A percentile compares a stretch with the other conserved stretches of the same genome.
Conservation (phyloP, 352 stramenopile genomes). For the Lagenidium sp. region DNA sequence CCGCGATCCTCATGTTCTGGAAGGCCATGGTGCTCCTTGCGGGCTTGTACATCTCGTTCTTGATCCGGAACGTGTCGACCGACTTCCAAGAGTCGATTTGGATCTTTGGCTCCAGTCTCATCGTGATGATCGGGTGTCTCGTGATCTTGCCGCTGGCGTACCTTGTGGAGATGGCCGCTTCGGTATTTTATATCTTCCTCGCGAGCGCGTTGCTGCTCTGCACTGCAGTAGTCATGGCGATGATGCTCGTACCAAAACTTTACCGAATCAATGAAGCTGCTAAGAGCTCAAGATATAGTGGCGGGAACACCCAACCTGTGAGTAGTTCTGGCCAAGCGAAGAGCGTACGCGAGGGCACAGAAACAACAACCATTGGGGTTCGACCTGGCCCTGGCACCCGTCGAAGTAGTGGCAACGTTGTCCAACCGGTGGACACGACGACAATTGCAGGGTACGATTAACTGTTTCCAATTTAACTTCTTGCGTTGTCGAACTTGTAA, state of each 20-base stretch:
- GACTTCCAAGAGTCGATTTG: conserved; percentile 65
- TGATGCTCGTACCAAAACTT: conserved; percentile 25
- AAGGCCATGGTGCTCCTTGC: conserved; percentile 36
- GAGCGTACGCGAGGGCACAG: too few relatives aligned
- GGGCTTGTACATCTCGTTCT: conserved; percentile 38
- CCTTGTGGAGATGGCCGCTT: conserved; percentile 15
- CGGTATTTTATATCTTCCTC: conserved; percentile 19
- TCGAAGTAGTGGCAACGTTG: too few relatives aligned
- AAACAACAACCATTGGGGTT: too few relatives aligned
- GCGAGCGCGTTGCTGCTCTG: conserved; percentile 14
- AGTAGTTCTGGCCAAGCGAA: too few relatives aligned
- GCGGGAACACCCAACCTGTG: too few relatives aligned
- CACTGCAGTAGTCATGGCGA: conserved; percentile 11
- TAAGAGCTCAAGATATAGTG: too few relatives aligned
- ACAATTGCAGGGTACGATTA: too few relatives aligned
- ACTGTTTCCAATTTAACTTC: too few relatives aligned
- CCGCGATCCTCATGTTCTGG: conserved; percentile 40
- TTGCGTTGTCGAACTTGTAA: too few relatives aligned
- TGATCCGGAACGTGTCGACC: conserved; percentile 52
- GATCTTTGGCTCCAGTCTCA: conserved; percentile 36
- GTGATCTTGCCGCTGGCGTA: conserved; percentile 25
- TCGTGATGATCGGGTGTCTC: conserved; percentile 30
- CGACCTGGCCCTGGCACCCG: too few relatives aligned
- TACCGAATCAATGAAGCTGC: conserved; percentile 2
- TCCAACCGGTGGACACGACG: too few relatives aligned